Percentiles rank a stretch among this genome's conserved stretches.
phyloP scores from a whole-genome alignment of 2,329 filamentous ascomycete genomes.

The Fusarium sp. region DNA sequence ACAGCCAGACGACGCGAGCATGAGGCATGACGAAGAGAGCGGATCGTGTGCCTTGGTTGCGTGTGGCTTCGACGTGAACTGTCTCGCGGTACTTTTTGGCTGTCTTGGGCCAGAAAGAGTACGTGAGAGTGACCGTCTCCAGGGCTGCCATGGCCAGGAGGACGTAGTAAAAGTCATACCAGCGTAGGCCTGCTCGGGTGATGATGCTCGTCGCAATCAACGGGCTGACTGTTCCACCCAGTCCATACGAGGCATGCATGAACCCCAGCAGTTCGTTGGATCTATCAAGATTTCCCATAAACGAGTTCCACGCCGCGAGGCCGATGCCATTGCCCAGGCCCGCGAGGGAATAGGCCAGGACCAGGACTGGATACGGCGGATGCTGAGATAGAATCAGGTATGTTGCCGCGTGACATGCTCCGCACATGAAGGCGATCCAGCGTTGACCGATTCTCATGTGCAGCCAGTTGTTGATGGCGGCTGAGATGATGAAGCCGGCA shows the following conservation, averaged over 20 bases:
- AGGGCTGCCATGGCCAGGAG: conserved; percentile 48
- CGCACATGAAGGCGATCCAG: conserved; percentile 70
- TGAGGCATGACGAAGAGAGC: conserved; percentile 54
- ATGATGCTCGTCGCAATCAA: conserved; percentile 76
- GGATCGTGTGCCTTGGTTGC: conserved; percentile 24
- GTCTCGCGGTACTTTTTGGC: conserved; percentile 60
- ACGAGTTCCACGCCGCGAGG: conserved; percentile 64
- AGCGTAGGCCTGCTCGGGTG: conserved; percentile 65
- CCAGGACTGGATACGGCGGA: conserved; percentile 72
- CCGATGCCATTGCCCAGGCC: conserved; percentile 75
- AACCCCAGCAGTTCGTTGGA: conserved; percentile 76
- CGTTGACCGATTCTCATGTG: conserved; percentile 44
- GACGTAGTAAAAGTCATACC: conserved; percentile 76
- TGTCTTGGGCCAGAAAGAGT: conserved; percentile 69
- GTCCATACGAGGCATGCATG: conserved; percentile 73
- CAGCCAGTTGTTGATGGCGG: conserved; percentile 65
- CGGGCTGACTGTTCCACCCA: conserved; percentile 73
- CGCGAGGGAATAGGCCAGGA: conserved; percentile 70
- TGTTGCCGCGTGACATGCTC: conserved; percentile 66
- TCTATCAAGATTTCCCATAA: conserved; percentile 70
- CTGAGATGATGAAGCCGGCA: conserved; percentile 69
- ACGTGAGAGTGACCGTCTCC: conserved; percentile 49
- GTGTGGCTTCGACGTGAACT: conserved; percentile 37
- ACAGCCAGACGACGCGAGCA: conserved; percentile 70
- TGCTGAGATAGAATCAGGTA: conserved; percentile 71